Evolutionary conservation across 2,329 filamentous ascomycete species (phyloP), one percentile per base, ranked within the genome.

Genomic region (Alternaria solani): DNA sequence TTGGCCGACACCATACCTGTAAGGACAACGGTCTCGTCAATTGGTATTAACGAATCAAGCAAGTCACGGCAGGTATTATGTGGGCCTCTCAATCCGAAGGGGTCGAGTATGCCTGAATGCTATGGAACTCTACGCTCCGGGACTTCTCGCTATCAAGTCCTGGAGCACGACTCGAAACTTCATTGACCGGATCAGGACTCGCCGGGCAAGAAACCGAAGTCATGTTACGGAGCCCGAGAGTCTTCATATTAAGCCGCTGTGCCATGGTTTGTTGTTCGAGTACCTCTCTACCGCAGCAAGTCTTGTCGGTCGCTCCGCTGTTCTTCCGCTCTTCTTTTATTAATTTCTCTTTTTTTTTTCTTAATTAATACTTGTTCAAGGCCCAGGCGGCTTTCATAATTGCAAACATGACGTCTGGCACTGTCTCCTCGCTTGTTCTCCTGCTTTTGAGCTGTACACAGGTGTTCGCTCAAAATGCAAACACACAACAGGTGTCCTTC

Each of bases 381-480:
- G 73, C 75, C 75, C 75, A 68, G 75, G 75, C 69, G 75, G 75
- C 72, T 70, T 59, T 41, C 57, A 25, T 61, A 58, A 57, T 42
- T 55, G 46, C 67, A 70, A 38, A 64, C 44, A 77, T 76, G 75
- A 75, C 71, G 74, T 77, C 74, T 68, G 70, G 74, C 64, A 77
- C 75, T 69, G 71, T 77, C 72, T 73, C 70, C 66, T 72, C 70
- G 3, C 51, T 76, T 52, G 55, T 75, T 20, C 43, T 76, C 38
- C 59, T 75, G 51, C 52, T 75, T 53, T 67, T 75, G 65, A 71
- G 72, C 66, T 68, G 62, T 59, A 60, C 62, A 38, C 55, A 67
- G 18, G 72, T 65, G 32, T 61, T 72, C 8, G 75, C 53, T 39
- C 53, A 60, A 36, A 66, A 65, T 5, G 74, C 26, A 49, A 25